phyloP scores from a whole-genome alignment of 2,329 filamentous ascomycete genomes.

The Erysiphe pulchra region DNA sequence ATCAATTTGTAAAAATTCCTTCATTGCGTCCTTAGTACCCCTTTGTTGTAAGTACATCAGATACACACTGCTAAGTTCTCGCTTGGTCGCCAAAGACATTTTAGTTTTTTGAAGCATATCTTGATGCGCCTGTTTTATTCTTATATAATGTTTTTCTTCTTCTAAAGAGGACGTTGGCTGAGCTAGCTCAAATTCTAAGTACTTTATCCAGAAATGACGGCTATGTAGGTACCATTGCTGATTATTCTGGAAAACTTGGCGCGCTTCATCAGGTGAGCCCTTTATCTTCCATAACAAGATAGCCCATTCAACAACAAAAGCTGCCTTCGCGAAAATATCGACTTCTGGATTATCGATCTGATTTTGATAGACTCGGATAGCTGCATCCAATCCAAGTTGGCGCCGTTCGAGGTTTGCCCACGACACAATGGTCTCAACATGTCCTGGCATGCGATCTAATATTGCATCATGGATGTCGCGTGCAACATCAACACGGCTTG shows the following conservation, averaged over 20 bases:
- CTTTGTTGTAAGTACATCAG: conserved; percentile 63
- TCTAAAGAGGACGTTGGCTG: conserved; percentile 44
- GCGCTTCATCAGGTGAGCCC: conserved; percentile 54
- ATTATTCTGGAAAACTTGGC: conserved; percentile 61
- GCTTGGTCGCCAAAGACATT: conserved; percentile 39
- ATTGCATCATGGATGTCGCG: conserved; percentile 68
- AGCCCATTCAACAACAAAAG: conserved; percentile 74
- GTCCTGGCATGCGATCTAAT: conserved; percentile 48
- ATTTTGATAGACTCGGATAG: conserved; percentile 57
- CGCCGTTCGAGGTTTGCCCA: conserved; percentile 70
- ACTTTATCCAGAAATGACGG: conserved; percentile 69
- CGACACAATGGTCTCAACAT: conserved; percentile 68
- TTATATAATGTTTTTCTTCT: conserved; percentile 38
- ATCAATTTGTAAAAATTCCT: conserved; percentile 64
- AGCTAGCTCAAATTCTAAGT: conserved; percentile 68
- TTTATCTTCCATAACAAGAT: conserved; percentile 68
- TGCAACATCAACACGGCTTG: conserved; percentile 49
- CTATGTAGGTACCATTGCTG: conserved; percentile 67
- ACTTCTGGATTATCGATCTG: conserved; percentile 51
- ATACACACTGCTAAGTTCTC: conserved; percentile 53
- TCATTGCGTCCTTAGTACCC: conserved; percentile 60
- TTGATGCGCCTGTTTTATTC: conserved; percentile 59
- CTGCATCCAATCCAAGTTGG: conserved; percentile 59
- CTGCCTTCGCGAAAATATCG: conserved; percentile 59
- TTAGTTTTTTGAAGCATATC: conserved; percentile 49